A percentile compares a stretch with the other conserved stretches of the same genome.
Evolutionary conservation across 164 flowering plant species (phyloP).

Genomic region (Vitis amurensis): DNA sequence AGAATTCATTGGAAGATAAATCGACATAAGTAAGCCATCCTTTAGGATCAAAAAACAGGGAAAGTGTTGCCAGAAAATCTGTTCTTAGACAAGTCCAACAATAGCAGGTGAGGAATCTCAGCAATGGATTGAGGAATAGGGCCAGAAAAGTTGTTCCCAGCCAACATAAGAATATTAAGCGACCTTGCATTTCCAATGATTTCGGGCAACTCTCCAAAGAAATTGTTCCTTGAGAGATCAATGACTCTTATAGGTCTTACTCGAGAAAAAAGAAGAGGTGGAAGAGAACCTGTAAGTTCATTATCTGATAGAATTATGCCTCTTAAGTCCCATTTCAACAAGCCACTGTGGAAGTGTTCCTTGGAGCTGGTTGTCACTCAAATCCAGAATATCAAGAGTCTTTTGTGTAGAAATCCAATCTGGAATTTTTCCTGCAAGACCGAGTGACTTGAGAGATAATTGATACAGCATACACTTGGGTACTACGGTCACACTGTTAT

Average conservation of each 20-base stretch:
- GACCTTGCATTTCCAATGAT: slow-evolving; percentile 38
- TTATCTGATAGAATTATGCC: slow-evolving; percentile 42
- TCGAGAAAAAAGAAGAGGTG: slow-evolving; percentile 29
- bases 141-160: slow-evolving; percentile 44
- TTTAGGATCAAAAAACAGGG: slow-evolving; percentile 29
- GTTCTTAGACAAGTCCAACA: slow-evolving; percentile 47
- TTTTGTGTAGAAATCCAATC: slow-evolving; percentile 44
- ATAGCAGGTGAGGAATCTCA: slow-evolving; percentile 22
- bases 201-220: slow-evolving; percentile 26
- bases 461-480: slow-evolving; percentile 31
- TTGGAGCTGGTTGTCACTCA: slow-evolving; percentile 42
- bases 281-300: slow-evolving; percentile 41
- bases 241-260: slow-evolving; percentile 30
- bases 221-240: slow-evolving; percentile 43
- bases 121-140: slow-evolving; percentile 41
- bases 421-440: slow-evolving; percentile 40
- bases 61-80: slow-evolving; percentile 30
- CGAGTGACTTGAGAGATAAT: slow-evolving; percentile 38
- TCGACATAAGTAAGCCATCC: slow-evolving; percentile 36
- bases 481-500: slow-evolving; percentile 20
- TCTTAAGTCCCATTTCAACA: slow-evolving; percentile 28
- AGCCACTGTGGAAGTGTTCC: slow-evolving; percentile 50
- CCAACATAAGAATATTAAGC: slow-evolving; percentile 39
- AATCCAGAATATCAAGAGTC: slow-evolving; percentile 39
- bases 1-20: slow-evolving; percentile 20